Evolutionary conservation across 2,329 filamentous ascomycete genomes (phyloP).

Genomic region (Paramyrothecium sp.): DNA sequence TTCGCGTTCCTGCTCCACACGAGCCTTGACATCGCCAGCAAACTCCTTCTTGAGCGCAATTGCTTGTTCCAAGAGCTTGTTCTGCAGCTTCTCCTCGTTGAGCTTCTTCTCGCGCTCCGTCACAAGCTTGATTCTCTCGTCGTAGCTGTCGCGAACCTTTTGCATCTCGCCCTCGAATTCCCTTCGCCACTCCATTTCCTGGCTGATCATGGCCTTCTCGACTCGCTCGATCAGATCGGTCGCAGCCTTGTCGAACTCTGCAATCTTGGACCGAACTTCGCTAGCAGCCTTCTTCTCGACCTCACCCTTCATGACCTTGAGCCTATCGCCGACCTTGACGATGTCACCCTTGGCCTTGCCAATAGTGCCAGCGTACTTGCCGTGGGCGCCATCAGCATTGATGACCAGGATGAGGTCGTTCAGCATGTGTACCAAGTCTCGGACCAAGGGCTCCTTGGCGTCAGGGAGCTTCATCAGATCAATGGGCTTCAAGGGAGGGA

Average conservation of each 20-base stretch:
- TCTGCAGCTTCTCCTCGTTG: conserved; percentile 78
- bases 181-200: conserved; percentile 79
- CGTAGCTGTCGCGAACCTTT: conserved; percentile 73
- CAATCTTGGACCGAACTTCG: conserved; percentile 68
- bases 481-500: conserved; percentile 66
- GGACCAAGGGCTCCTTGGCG: conserved; percentile 81
- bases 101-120: conserved; percentile 77
- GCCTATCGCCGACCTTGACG: conserved; percentile 73
- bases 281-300: conserved; percentile 70
- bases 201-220: conserved; percentile 75
- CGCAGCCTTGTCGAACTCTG: conserved; percentile 83
- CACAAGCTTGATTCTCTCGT: conserved; percentile 75
- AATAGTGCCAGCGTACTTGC: conserved; percentile 76
- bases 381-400: conserved; percentile 78
- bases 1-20: conserved; percentile 85
- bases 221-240: conserved; percentile 86
- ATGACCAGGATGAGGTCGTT: conserved; percentile 95
- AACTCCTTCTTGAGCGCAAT: conserved; percentile 86
- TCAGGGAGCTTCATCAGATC: conserved; percentile 74
- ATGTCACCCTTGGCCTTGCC: conserved; percentile 84
- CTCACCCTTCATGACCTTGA: conserved; percentile 69
- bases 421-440: conserved; percentile 90
- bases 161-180: conserved; percentile 88
- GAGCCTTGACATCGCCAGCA: conserved; percentile 70
- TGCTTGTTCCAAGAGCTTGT: conserved; percentile 86